Evolutionary conservation across 805 yeast species (phyloP), one percentile per base, ranked within the genome.

Genomic region (Candida silvicultrix): DNA sequence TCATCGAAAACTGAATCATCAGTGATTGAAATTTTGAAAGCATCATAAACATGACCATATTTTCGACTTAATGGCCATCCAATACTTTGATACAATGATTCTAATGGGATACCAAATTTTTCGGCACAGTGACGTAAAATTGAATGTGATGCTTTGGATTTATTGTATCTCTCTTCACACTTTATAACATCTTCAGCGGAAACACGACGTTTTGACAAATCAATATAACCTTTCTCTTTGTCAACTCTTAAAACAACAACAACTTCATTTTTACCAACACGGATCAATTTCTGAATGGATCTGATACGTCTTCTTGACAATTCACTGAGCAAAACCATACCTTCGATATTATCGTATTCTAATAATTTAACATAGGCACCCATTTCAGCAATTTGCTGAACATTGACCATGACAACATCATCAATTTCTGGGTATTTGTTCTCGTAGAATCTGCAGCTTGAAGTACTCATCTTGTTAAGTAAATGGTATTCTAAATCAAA

Each of bases 381-480:
- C 99, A 94, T 94, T 69, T 94, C 99, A 56, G 98, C 99, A 59
- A 94, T 94, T 67, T 87, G 95, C 68, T 87, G 95, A 57, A 94
- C 99, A 69, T 94, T 94, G 64, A 94, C 99, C 95, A 94, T 92
- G 54, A 94, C 98, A 57, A 94, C 95, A 67, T 94, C 99, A 58
- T 94, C 99, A 62, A 94, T 96, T 70, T 94, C 99, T 49, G 99
- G 99, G 74, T 83, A 94, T 70, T 90, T 92, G 80, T 90, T 94
- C 71, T 92, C 99, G 68, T 94, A 94, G 71, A 85, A 94, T 73
- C 99, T 85, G 75, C 97, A 90, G 67, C 87, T 83, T 41, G 96
- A 83, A 37, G 87, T 80, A 62, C 90, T 83, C 96, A 88, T 87
- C 38, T 62, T 40, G 18, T 31, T 23, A 21, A 34, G 9, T 16